These are phyloP conservation scores for Pythium diclinum DNA, from an alignment of 352 stramenopile species.

Conservation along the genomic window DNA sequence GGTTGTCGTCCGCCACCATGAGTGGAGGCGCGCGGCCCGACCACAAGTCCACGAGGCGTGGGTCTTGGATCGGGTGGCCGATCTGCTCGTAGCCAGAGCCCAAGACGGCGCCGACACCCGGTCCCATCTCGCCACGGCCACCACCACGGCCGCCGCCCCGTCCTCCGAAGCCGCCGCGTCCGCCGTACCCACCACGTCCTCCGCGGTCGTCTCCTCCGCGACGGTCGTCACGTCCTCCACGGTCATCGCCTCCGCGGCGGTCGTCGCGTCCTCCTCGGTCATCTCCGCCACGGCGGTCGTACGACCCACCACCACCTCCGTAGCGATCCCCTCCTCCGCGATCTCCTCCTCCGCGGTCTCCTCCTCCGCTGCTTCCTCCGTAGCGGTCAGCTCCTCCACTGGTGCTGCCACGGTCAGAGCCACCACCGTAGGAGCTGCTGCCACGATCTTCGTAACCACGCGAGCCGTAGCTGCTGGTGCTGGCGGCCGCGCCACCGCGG, in stretches of 20 bases:
- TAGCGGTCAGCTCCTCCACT: constrained; percentile 20
- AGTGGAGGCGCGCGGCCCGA: constrained; percentile 32
- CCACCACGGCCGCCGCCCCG: constrained; percentile 33
- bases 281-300: constrained; percentile 23
- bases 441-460: constrained; percentile 25
- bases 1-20: constrained; percentile 42
- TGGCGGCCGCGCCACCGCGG: constrained; percentile 15
- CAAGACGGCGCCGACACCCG: constrained; percentile 36
- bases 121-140: constrained; percentile 32
- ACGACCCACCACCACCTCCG: constrained; percentile 8
- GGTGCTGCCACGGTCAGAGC: constrained; percentile 14
- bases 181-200: constrained; percentile 1
- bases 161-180: constrained; percentile 26
- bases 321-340: constrained; percentile 21
- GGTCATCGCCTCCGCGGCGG: constrained; percentile 28
- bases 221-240: constrained; percentile 22
- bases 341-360: constrained; percentile 16
- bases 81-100: constrained; percentile 57
- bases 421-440: constrained; percentile 21
- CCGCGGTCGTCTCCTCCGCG: constrained; percentile 16
- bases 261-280: constrained; percentile 28
- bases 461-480: constrained; percentile 8
- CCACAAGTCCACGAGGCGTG: constrained; percentile 50
- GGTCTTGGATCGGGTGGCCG: constrained; percentile 46
- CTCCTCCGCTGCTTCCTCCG: constrained; percentile 5